Evolutionary conservation across 2,329 filamentous ascomycete species (phyloP), one percentile per base, ranked within the genome.

Genomic region (Paramyrothecium sp.): DNA sequence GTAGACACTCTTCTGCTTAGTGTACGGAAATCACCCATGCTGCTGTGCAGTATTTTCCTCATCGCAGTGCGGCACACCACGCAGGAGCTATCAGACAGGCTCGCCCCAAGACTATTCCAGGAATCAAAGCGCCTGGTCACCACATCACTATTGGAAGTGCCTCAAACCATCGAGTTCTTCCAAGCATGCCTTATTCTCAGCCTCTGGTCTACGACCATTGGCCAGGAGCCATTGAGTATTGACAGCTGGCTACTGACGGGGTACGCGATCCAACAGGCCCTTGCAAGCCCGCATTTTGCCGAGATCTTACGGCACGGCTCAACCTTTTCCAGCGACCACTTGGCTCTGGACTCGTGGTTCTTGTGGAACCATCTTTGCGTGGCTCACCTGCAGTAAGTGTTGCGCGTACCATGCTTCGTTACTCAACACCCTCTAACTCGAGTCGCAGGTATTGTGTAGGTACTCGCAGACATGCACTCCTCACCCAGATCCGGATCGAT

Each of bases 281-380:
- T 63, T 3, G 61, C 61, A 8, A 67, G 61, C 23, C 62, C 63
- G 3, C 49, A 61, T 2, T 69, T 69, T 26, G 47, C 51, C 3
- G 54, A 59, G 3, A 13, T 63, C 5, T 26, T 60, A 3, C 21
- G 47, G 13, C 10, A 53, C 1, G 21, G 50, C 1, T 13, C 44
- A 1, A 11, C 17, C 13, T 30, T 47, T 10, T 7, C n/a, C 5
- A 51, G 30, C 1, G 4, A 4, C 0, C 8, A 60, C 8, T 30
- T 30, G 26, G 26, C 26, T 4, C 11, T 63, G 3, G 63, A 68
- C 38, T 49, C 53, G 1, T 63, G 61, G 60, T 69, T 60, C 19
- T 38, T 70, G 4, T 70, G 67, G 67, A 70, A 69, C 19, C 67
- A 70, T 33, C 52, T 70, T 0, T 65, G 61, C 17, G 49, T 69